Percentiles rank a stretch among this genome's conserved stretches.
These are phyloP conservation scores for Beverwykella pulmonaria DNA, from an alignment of 495 filamentous ascomycete species.

Conservation along the genomic window DNA sequence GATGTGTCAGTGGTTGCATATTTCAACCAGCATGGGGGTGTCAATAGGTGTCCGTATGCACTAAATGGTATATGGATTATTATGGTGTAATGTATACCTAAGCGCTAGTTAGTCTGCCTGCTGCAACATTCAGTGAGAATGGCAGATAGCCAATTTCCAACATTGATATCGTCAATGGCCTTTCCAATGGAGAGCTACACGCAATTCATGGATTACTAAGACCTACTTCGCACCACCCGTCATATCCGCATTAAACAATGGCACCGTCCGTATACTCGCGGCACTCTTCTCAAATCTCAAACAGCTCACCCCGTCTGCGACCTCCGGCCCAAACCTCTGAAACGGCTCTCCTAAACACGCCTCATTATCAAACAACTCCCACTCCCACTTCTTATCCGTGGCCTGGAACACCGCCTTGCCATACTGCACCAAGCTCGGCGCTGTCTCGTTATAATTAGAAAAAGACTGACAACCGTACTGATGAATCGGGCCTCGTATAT, in stretches of 20 bases:
- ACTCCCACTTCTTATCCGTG: neutral
- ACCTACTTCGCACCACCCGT: neutral
- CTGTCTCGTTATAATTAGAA: neutral
- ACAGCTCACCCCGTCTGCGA: neutral
- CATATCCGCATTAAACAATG: neutral
- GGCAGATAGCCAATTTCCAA: too few species aligned
- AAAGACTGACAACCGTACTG: neutral
- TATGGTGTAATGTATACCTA: too few species aligned
- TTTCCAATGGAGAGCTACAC: too few species aligned
- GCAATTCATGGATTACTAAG: too few species aligned
- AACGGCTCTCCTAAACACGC: neutral
- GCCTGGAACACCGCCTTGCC: neutral
- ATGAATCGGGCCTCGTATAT: neutral
- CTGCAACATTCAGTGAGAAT: too few species aligned
- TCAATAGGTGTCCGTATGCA: too few species aligned
- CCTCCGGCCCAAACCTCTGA: neutral
- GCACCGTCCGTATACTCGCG: neutral
- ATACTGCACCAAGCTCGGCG: neutral
- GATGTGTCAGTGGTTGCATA: too few species aligned
- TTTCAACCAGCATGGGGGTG: too few species aligned
- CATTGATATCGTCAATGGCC: too few species aligned
- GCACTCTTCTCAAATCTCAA: neutral
- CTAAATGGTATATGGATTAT: too few species aligned
- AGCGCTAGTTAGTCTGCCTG: too few species aligned
- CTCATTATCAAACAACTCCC: neutral